phyloP scores from a whole-genome alignment of 768 basidiomycete species.

The Crepidotus variabilis region DNA sequence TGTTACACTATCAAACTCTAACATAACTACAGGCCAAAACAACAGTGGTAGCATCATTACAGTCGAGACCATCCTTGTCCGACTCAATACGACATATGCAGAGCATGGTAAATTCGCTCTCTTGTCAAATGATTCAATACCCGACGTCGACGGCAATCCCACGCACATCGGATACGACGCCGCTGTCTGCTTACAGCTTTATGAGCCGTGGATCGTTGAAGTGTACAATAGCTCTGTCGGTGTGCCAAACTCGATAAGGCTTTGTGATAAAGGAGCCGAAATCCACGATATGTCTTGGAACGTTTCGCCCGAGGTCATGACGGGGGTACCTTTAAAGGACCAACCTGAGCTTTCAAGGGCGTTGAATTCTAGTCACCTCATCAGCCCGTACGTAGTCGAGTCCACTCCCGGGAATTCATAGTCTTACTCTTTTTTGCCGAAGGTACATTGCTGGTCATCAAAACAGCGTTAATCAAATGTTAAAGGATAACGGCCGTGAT shows the following conservation, averaged over 20 bases:
- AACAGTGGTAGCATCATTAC: constrained; percentile 25
- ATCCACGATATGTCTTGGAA: constrained; percentile 6
- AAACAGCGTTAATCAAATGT: constrained; percentile 34
- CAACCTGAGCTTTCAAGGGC: background rate
- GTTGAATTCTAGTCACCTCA: background rate
- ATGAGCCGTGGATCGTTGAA: constrained; percentile 37
- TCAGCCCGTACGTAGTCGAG: background rate
- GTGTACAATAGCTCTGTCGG: constrained; percentile 30
- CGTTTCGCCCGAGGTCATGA: background rate
- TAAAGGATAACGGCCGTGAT: constrained; percentile 39
- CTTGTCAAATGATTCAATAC: constrained; percentile 11
- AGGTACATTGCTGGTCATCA: constrained; percentile 27
- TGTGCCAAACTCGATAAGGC: constrained; percentile 20
- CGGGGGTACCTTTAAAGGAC: background rate
- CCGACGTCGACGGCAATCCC: constrained; percentile 20
- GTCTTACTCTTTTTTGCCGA: background rate
- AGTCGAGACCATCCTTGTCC: constrained; percentile 28
- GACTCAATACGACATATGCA: constrained; percentile 29
- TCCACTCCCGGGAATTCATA: background rate
- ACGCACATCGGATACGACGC: constrained; percentile 34
- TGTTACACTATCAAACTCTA: background rate
- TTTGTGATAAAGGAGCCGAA: constrained; percentile 26
- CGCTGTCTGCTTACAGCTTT: constrained; percentile 31
- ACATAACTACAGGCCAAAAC: constrained; percentile 17
- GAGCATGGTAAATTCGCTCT: constrained; percentile 24